Conservation (phyloP, 306 rosid genomes). For the Quercus rubra region DNA sequence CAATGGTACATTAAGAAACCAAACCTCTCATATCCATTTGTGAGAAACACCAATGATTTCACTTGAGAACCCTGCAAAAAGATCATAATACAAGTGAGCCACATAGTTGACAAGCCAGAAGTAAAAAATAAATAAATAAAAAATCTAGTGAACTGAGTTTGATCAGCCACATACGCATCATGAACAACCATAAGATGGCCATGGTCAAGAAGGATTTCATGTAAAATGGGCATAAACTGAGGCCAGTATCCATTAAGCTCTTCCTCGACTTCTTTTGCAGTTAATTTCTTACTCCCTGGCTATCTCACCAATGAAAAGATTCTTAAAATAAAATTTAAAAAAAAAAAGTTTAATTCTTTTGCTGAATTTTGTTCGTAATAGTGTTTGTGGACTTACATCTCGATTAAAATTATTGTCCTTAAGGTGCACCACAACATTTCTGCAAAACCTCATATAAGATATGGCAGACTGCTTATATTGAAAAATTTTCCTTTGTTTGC, state of each 20-base stretch:
- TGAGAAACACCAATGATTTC: background rate
- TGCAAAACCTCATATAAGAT: background rate
- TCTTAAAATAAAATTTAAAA: no score
- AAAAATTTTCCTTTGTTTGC: background rate
- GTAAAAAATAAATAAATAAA: no score
- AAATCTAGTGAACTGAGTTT: background rate
- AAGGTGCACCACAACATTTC: background rate
- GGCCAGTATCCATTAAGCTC: background rate
- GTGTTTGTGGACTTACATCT: background rate
- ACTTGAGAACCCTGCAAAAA: background rate
- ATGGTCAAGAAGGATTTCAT: background rate
- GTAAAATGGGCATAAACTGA: background rate
- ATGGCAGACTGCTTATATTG: background rate
- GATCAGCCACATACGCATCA: background rate
- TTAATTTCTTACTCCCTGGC: background rate
- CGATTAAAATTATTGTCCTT: background rate
- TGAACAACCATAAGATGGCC: conserved; percentile 1
- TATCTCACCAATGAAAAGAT: background rate
- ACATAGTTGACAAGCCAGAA: background rate
- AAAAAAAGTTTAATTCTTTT: background rate
- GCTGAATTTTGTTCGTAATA: background rate
- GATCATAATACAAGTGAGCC: background rate
- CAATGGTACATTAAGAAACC: no score
- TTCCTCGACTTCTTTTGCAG: background rate
- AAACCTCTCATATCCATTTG: background rate